Base-by-base conservation (phyloP, 345 rosid species). In the Lepidium aucheri region DNA sequence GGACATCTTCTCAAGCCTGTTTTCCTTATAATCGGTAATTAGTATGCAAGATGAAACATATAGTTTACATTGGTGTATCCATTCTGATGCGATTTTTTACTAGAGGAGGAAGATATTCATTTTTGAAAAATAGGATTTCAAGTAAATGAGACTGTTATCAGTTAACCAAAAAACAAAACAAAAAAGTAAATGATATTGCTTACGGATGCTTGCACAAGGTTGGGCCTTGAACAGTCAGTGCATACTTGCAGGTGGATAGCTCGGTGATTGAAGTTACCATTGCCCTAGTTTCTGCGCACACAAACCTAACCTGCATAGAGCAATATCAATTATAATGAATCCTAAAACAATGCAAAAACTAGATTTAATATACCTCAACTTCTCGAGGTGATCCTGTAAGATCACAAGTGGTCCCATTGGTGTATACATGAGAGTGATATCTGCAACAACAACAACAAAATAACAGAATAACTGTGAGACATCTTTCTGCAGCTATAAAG, bases 181-280 rank as follows among this genome's bases (percentile, higher is more conserved):
- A n/a, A 24, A 24, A 52, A 43, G 38, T 54, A 65, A 42, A 73
- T 64, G 50, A 75, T 39, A 73, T 34, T 22, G 76, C 96, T 65
- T 82, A 90, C 96, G 84, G 91, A 68, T 94, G 97, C 82, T 83
- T 88, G 93, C 99, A 94, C 45, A 94, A 87, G 79, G 72, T 78
- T 43, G 96, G 92, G 68, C 81, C 74, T 49, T 88, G 99, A 39
- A 89, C 70, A 17, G 97, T 90, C 52, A 93, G 70, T 6, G 99
- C 96, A 53, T 94, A 94, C 77, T 85, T 94, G 93, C 99, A 90
- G 13, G 99, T 90, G 20, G 98, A 93, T 73, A 93, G 66, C 80
- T 90, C 97, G 4, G 97, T 90, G 70, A 93, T 74, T 20, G 97
- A 93, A 75, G 83, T 93, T 67, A 93, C 81, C 97, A 86, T 90